Percentiles rank a stretch among this genome's conserved stretches.
Evolutionary conservation across 148 eudicot species (phyloP).

Genomic region (Tetragonia tetragonoides): DNA sequence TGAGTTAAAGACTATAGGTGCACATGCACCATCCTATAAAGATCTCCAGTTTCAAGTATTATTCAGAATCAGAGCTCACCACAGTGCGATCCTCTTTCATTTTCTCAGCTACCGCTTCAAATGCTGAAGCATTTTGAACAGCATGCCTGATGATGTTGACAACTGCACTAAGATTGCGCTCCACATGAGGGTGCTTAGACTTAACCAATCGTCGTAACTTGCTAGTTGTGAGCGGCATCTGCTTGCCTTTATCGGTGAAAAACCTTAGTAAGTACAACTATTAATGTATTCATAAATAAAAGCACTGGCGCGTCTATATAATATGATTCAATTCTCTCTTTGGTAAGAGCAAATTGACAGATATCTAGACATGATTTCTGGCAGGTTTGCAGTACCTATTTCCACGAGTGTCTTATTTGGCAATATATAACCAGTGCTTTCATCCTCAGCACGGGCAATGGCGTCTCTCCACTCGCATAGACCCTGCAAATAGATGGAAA

Average conservation of each 20-base stretch:
- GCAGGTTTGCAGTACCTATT: slow-evolving; percentile 52
- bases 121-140: slow-evolving; percentile 65
- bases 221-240: slow-evolving; percentile 81
- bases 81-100: slow-evolving; percentile 50
- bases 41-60: not conserved
- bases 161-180: slow-evolving; percentile 76
- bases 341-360: not conserved
- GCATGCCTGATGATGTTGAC: slow-evolving; percentile 74
- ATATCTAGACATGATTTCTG: not conserved
- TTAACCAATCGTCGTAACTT: slow-evolving; percentile 59
- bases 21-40: not conserved
- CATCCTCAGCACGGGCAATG: slow-evolving; percentile 94
- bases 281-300: not conserved
- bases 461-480: slow-evolving; percentile 92
- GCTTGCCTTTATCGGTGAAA: slow-evolving; percentile 69
- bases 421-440: slow-evolving; percentile 94
- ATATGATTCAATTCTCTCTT: not conserved
- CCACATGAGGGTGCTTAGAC: slow-evolving; percentile 81
- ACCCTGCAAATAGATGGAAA: slow-evolving; percentile 45
- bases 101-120: slow-evolving; percentile 66
- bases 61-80: slow-evolving; percentile 34
- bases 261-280: slow-evolving; percentile 19
- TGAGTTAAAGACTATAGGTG: not conserved
- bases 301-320: not conserved
- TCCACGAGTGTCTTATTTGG: slow-evolving; percentile 86